Evolutionary conservation across 768 basidiomycete genomes (phyloP).

Genomic region (Tephrocybe sp.): DNA sequence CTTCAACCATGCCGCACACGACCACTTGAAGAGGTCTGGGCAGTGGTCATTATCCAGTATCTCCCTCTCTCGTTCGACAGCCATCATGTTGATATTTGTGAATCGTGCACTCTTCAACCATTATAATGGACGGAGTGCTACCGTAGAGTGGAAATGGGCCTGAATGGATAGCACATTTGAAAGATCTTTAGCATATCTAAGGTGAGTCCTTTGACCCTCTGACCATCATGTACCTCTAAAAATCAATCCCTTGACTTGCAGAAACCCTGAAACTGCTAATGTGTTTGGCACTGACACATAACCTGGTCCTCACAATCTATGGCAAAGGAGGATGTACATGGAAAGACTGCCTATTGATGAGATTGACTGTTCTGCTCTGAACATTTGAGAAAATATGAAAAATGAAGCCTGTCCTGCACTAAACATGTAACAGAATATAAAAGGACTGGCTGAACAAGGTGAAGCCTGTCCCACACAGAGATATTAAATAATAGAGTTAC

Average conservation of each 20-base stretch:
- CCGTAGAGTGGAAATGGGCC: conserved; percentile 28
- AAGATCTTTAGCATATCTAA: conserved; percentile 22
- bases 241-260: conserved; percentile 10
- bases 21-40: conserved; percentile 28
- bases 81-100: conserved; percentile 20
- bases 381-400: too few relatives aligned
- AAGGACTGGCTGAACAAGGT: too few relatives aligned
- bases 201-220: conserved; percentile 19
- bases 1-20: too few relatives aligned
- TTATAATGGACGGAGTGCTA: conserved; percentile 27
- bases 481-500: too few relatives aligned
- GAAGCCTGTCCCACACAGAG: too few relatives aligned
- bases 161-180: conserved; percentile 25
- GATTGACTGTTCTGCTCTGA: too few relatives aligned
- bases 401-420: too few relatives aligned
- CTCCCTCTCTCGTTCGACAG: conserved; percentile 6
- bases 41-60: conserved; percentile 22
- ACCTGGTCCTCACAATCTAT: conserved; percentile 35
- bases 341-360: too few relatives aligned
- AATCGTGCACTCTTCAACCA: conserved; percentile 30
- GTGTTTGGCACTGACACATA: conserved; percentile 30
- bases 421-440: too few relatives aligned
- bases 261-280: conserved; percentile 29
- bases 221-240: neutral
- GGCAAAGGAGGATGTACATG: neutral